A percentile compares a stretch with the other conserved stretches of the same genome.
phyloP scores from a whole-genome alignment of 495 filamentous ascomycete species.

The Amniculicola lignicola region DNA sequence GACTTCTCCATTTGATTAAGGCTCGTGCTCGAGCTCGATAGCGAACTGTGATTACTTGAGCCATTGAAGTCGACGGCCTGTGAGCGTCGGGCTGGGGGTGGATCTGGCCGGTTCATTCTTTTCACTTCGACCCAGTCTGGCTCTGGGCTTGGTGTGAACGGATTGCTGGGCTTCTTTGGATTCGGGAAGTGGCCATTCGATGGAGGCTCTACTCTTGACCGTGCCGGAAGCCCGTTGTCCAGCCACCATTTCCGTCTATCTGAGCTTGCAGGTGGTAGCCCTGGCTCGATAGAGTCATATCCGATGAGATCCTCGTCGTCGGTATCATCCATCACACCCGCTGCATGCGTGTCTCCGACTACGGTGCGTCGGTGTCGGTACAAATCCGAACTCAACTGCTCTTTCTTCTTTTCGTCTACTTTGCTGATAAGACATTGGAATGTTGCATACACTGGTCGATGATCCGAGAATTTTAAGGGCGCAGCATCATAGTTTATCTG shows the following conservation, averaged over 20 bases:
- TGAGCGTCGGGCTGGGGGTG: constrained; percentile 17
- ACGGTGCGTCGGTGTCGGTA: constrained; percentile 66
- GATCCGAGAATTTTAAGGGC: constrained; percentile 82
- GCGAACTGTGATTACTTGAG: not conserved
- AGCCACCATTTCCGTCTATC: constrained; percentile 94
- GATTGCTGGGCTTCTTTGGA: constrained; percentile 71
- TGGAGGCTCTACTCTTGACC: constrained; percentile 66
- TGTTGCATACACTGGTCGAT: constrained; percentile 84
- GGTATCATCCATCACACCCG: constrained; percentile 47
- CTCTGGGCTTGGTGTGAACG: constrained; percentile 65
- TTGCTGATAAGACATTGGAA: constrained; percentile 81
- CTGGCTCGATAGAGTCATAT: constrained; percentile 72
- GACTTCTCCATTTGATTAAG: not conserved
- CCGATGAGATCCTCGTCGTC: constrained; percentile 74
- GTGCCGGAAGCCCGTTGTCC: constrained; percentile 73
- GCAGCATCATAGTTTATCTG: constrained; percentile 78
- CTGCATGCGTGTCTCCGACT: constrained; percentile 48
- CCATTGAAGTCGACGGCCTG: constrained; percentile 13
- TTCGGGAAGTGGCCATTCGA: constrained; percentile 61
- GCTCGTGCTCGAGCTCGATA: constrained; percentile 1
- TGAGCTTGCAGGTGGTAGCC: constrained; percentile 83
- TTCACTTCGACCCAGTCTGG: constrained; percentile 72
- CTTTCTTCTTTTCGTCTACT: constrained; percentile 68
- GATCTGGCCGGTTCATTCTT: constrained; percentile 9
- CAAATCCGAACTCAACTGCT: constrained; percentile 64